phyloP scores from a whole-genome alignment of 2,329 filamentous ascomycete genomes.

The Pseudogymnoascus sp. region DNA sequence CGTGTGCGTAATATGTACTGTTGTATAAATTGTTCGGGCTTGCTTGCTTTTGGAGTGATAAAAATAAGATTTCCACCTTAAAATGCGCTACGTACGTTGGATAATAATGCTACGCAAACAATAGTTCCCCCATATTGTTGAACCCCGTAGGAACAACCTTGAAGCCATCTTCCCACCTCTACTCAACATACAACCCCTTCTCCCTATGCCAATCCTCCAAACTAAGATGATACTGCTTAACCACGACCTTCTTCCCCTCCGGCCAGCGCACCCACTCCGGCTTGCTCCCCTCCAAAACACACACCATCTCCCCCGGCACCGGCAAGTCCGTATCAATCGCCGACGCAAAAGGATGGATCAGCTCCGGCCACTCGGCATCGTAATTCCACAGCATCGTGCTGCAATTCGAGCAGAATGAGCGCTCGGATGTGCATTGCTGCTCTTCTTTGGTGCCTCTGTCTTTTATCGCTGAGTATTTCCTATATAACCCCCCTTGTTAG shows the following conservation, averaged over 20 bases:
- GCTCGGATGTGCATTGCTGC: conserved; percentile 33
- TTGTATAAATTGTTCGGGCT: neutral
- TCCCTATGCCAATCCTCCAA: conserved; percentile 39
- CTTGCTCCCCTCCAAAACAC: conserved; percentile 35
- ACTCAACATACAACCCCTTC: conserved; percentile 23
- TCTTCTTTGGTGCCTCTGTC: conserved; percentile 33
- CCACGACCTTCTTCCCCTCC: conserved; percentile 36
- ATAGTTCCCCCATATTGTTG: no score
- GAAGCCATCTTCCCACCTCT: no score
- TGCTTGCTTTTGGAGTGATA: neutral
- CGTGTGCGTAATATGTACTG: neutral
- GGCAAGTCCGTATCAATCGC: conserved; percentile 40
- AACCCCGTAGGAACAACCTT: no score
- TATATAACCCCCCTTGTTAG: conserved; percentile 15
- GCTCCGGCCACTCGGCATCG: conserved; percentile 37
- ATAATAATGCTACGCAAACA: no score
- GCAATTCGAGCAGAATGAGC: conserved; percentile 39
- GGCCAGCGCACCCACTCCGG: conserved; percentile 38
- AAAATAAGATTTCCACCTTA: neutral
- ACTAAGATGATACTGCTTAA: conserved; percentile 33
- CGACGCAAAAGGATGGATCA: conserved; percentile 41
- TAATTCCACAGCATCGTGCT: conserved; percentile 39
- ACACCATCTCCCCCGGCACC: conserved; percentile 38
- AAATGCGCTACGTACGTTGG: neutral
- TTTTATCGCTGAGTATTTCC: conserved; percentile 37